These are phyloP conservation scores for Populus simonii DNA, from an alignment of 345 rosid species.

Conservation along the genomic window DNA sequence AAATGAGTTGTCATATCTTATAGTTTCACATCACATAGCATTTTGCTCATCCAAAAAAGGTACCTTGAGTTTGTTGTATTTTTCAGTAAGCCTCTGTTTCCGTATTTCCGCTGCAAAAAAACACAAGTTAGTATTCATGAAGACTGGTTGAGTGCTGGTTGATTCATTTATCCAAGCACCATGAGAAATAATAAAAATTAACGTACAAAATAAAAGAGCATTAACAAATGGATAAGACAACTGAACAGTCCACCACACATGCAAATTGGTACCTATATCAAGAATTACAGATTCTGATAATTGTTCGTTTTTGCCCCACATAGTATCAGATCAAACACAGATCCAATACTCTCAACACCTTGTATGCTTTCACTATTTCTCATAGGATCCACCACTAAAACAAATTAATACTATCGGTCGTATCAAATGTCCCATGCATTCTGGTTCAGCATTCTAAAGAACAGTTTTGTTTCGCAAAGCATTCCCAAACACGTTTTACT, in stretches of 20 bases:
- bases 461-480: not conserved
- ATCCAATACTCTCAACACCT: not conserved
- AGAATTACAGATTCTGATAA: not conserved
- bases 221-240: not conserved
- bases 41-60: not conserved
- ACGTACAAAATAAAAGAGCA: too few species aligned
- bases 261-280: not conserved
- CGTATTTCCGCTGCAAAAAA: slow-evolving; percentile 72
- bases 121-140: slow-evolving; percentile 15
- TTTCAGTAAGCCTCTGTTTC: slow-evolving; percentile 62
- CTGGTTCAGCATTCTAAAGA: not conserved
- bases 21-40: not conserved
- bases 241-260: not conserved
- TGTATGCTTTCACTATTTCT: not conserved
- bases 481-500: not conserved
- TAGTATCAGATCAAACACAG: not conserved
- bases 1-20: not conserved
- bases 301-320: not conserved
- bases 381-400: not conserved
- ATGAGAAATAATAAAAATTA: not conserved
- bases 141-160: not conserved
- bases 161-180: not conserved
- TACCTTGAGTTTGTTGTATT: slow-evolving; percentile 79
- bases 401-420: not conserved
- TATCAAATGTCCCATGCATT: not conserved